phyloP scores from a whole-genome alignment of 2,329 filamentous ascomycete species.

The Exophiala alcalophila region DNA sequence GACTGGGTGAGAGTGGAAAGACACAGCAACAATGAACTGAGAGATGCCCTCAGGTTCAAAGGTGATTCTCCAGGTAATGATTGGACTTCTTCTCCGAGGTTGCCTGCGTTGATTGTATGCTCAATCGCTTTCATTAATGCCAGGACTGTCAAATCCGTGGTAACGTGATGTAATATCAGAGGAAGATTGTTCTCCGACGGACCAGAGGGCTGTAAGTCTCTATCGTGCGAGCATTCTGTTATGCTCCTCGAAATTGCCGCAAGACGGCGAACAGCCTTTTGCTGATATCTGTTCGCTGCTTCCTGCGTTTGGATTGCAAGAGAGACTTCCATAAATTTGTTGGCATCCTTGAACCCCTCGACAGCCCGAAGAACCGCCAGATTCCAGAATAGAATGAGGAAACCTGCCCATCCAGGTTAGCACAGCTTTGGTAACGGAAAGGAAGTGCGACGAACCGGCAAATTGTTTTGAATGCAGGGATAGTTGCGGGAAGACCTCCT shows the following conservation, averaged over 20 bases:
- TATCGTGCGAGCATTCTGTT: slow-evolving; percentile 1
- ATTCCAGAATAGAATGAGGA: slow-evolving; percentile 8
- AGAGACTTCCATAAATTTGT: neutral
- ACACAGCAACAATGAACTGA: neutral
- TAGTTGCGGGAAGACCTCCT: neutral
- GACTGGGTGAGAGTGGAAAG: slow-evolving; percentile 4
- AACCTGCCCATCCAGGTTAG: neutral
- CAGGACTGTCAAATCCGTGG: neutral
- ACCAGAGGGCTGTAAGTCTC: slow-evolving; percentile 2
- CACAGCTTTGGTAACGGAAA: neutral
- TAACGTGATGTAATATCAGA: slow-evolving; percentile 7
- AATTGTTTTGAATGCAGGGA: slow-evolving; percentile 6
- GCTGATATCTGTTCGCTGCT: neutral
- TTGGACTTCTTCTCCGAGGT: no score
- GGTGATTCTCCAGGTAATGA: no score
- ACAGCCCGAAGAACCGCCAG: slow-evolving; percentile 6
- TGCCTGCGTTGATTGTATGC: no score
- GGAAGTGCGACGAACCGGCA: slow-evolving; percentile 2
- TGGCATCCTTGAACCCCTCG: slow-evolving; percentile 1
- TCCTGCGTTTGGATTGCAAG: neutral
- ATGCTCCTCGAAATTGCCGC: slow-evolving; percentile 1
- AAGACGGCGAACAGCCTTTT: neutral
- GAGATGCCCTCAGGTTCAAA: neutral
- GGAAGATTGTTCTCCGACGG: slow-evolving; percentile 1
- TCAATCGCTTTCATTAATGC: slow-evolving; percentile 1